phyloP scores from a whole-genome alignment of 2,329 filamentous ascomycete species.

The Orbilia javanica region DNA sequence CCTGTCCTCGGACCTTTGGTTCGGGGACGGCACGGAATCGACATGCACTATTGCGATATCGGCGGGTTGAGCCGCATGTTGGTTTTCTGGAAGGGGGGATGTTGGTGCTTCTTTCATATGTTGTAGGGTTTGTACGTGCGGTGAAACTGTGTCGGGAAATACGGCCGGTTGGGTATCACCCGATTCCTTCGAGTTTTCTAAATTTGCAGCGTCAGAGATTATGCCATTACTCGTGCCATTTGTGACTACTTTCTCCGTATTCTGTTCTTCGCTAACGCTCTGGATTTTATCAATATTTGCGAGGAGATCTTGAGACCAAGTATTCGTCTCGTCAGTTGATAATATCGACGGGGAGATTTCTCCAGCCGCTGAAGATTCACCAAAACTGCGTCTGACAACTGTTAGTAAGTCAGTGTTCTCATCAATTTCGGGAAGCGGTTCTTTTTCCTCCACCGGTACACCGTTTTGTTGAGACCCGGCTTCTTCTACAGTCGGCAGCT shows the following conservation, averaged over 20 bases:
- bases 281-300: conserved; percentile 45
- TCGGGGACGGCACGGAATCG: background rate
- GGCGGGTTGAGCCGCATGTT: background rate
- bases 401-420: conserved; percentile 36
- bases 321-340: conserved; percentile 29
- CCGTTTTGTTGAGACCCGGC: background rate
- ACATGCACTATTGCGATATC: conserved; percentile 12
- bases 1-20: background rate
- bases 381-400: conserved; percentile 29
- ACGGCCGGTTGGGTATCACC: conserved; percentile 24
- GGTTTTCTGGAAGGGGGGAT: background rate
- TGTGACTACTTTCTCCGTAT: background rate
- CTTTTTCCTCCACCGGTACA: background rate
- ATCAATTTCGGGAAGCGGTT: background rate
- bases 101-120: background rate
- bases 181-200: background rate
- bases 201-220: background rate
- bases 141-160: conserved; percentile 16
- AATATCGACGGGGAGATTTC: conserved; percentile 28
- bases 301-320: conserved; percentile 48
- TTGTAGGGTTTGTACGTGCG: conserved; percentile 3
- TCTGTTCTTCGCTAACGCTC: background rate
- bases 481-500: conserved; percentile 32
- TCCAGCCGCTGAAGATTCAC: conserved; percentile 17
- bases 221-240: background rate